phyloP scores from a whole-genome alignment of 257 asterid genomes.

The Scutellaria minor region DNA sequence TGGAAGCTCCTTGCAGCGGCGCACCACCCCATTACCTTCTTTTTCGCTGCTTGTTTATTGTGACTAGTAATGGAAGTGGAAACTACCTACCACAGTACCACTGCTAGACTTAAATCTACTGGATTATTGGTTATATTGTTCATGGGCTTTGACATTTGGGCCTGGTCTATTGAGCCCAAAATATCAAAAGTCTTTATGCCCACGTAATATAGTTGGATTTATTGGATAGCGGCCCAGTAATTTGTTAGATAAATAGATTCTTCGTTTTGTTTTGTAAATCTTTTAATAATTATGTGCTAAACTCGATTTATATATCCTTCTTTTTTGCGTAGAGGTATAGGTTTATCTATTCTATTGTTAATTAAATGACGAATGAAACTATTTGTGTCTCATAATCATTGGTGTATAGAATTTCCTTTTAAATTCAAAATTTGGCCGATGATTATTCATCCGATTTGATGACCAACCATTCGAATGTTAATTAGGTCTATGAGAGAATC shows the following conservation, averaged over 20 bases:
- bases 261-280: too few relatives aligned
- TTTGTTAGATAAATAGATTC: too few relatives aligned
- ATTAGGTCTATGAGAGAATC: constrained; percentile 21
- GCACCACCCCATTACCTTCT: constrained; percentile 67
- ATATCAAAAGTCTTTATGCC: background rate
- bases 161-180: background rate
- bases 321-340: too few relatives aligned
- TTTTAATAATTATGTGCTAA: too few relatives aligned
- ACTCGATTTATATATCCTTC: too few relatives aligned
- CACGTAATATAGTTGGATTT: too few relatives aligned
- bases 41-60: background rate
- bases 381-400: too few relatives aligned
- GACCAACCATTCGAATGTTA: constrained; percentile 9
- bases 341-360: too few relatives aligned
- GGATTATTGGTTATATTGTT: background rate
- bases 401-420: too few relatives aligned
- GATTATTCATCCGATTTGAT: constrained; percentile 1
- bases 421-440: background rate
- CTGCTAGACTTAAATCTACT: too few relatives aligned
- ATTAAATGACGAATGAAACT: too few relatives aligned
- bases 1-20: constrained; percentile 77
- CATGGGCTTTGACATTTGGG: background rate
- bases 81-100: background rate
- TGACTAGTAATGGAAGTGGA: background rate
- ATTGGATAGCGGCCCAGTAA: too few relatives aligned